phyloP scores from a whole-genome alignment of 139 green algal species.

The Chlamydomonas schloesseri region DNA sequence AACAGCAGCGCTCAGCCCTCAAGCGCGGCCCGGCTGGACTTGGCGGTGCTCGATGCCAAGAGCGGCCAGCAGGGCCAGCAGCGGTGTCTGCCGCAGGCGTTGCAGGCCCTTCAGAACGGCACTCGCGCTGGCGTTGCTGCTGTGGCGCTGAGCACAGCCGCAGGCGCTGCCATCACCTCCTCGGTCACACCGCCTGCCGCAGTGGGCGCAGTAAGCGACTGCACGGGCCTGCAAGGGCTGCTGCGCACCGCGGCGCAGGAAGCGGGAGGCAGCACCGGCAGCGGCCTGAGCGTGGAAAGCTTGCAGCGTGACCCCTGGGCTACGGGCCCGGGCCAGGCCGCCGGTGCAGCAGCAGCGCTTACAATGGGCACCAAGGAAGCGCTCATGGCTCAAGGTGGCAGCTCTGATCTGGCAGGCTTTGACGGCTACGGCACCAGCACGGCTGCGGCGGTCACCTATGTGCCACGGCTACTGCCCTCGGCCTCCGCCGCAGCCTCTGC shows the following conservation, averaged over 20 bases:
- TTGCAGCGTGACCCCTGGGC: no score
- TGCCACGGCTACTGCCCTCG: constrained; percentile 45
- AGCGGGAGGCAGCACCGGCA: neutral
- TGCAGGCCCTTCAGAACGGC: constrained; percentile 4
- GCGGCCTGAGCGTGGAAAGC: no score
- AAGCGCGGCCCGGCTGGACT: neutral
- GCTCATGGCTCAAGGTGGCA: no score
- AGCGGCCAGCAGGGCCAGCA: neutral
- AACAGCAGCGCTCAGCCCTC: no score
- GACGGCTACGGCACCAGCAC: constrained; percentile 45
- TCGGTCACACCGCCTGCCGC: neutral
- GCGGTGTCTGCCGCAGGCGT: constrained; percentile 21
- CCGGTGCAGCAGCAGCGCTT: no score
- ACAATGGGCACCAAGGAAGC: no score
- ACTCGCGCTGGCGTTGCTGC: neutral
- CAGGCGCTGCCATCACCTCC: neutral
- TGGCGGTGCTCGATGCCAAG: neutral
- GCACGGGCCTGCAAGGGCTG: constrained; percentile 35
- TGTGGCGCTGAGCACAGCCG: neutral
- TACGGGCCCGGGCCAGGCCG: no score
- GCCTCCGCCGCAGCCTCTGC: neutral
- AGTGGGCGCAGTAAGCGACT: neutral
- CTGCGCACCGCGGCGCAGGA: constrained; percentile 41
- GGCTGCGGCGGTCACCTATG: neutral
- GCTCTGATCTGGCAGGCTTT: neutral